Conservation (phyloP, 176 grass and related monocot species). For the Rhynchospora tenuis region DNA sequence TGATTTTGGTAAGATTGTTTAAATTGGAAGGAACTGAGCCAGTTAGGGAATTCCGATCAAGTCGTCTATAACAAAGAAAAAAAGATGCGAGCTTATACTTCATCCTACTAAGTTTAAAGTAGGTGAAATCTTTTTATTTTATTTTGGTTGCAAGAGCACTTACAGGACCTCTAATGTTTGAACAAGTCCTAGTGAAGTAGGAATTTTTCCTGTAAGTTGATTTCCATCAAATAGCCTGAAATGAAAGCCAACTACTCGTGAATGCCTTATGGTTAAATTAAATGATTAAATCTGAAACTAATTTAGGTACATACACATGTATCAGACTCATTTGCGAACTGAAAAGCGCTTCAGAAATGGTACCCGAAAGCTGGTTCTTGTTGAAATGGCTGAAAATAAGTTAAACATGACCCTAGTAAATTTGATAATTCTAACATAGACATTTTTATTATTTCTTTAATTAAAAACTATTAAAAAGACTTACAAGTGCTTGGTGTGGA, state of each 20-base stretch:
- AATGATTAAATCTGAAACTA: neutral
- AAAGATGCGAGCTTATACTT: conserved; percentile 7
- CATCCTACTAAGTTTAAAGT: conserved; percentile 1
- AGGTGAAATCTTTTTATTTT: neutral
- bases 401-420: neutral
- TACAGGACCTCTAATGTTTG: conserved; percentile 71
- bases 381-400: conserved; percentile 75
- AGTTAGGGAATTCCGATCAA: conserved; percentile 64
- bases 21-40: conserved; percentile 61
- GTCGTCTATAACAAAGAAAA: conserved; percentile 38
- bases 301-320: conserved; percentile 65
- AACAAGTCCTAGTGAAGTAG: conserved; percentile 63
- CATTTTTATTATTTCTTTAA: neutral
- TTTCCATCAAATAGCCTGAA: conserved; percentile 90
- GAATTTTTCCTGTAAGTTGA: conserved; percentile 56
- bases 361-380: conserved; percentile 74
- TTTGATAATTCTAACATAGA: neutral
- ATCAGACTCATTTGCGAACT: conserved; percentile 67
- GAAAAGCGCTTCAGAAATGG: conserved; percentile 78
- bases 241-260: conserved; percentile 5
- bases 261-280: neutral
- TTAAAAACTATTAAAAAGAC: conserved; percentile 26
- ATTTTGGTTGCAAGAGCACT: conserved; percentile 23
- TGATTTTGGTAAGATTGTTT: conserved; percentile 60
- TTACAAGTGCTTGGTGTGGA: conserved; percentile 79